Percentiles rank a stretch among this genome's conserved stretches.
Conservation (phyloP, 2,329 filamentous ascomycete genomes). For the Coniochaeta hoffmannii region DNA sequence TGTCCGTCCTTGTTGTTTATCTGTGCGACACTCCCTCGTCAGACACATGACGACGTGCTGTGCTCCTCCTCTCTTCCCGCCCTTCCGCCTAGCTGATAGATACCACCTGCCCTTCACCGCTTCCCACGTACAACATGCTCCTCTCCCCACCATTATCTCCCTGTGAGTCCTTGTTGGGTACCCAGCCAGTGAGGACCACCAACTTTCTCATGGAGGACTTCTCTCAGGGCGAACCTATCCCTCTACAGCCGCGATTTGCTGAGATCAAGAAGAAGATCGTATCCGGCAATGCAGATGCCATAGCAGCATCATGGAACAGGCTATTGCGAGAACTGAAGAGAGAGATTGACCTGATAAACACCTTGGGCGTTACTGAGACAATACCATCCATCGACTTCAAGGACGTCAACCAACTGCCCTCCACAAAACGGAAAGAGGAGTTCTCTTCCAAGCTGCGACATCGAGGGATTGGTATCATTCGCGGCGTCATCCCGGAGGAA, state of each 20-base stretch:
- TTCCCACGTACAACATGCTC: conserved; percentile 10
- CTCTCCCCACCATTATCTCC: conserved; percentile 10
- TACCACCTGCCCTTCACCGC: not conserved
- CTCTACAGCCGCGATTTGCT: conserved; percentile 32
- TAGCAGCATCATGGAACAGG: conserved; percentile 32
- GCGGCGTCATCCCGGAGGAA: conserved; percentile 12
- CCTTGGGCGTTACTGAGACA: conserved; percentile 22
- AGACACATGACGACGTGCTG: not conserved
- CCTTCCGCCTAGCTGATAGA: not conserved
- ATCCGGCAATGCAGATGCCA: conserved; percentile 26
- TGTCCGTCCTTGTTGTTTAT: not conserved
- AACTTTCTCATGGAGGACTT: conserved; percentile 19
- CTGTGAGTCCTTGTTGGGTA: conserved; percentile 11
- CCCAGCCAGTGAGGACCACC: conserved; percentile 7
- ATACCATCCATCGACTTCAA: conserved; percentile 34
- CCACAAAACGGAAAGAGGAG: conserved; percentile 2
- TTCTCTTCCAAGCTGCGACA: conserved; percentile 16
- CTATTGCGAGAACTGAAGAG: conserved; percentile 26
- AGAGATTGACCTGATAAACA: conserved; percentile 28
- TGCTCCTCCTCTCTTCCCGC: not conserved
- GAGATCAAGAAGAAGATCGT: conserved; percentile 33
- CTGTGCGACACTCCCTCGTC: not conserved
- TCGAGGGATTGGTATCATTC: conserved; percentile 16
- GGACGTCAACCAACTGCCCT: conserved; percentile 23
- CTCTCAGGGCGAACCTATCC: conserved; percentile 26